These are phyloP conservation scores for Pseudomicrostroma phylloplanum DNA, from an alignment of 1,284 basidiomycete genomes.

Conservation along the genomic window DNA sequence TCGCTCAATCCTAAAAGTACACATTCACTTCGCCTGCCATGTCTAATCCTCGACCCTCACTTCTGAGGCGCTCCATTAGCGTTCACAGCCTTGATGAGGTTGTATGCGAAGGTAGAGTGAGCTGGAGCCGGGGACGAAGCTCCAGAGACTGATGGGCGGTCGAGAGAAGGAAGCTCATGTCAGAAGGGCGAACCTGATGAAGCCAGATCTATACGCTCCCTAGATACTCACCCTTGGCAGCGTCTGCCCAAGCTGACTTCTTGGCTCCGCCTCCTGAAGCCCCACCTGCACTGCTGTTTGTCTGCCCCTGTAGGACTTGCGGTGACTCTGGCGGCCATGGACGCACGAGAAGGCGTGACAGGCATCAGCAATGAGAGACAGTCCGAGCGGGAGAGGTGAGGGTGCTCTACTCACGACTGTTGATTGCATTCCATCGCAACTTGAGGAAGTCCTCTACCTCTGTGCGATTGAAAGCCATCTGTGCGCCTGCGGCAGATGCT, in stretches of 20 bases:
- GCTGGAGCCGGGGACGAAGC: background rate
- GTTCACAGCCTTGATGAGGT: slow-evolving; percentile 6
- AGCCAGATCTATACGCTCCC: too few relatives aligned
- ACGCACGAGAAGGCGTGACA: too few relatives aligned
- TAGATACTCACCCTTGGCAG: background rate
- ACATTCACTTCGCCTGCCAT: too few relatives aligned
- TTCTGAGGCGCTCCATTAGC: too few relatives aligned
- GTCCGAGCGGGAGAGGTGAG: background rate
- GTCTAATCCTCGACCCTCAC: too few relatives aligned
- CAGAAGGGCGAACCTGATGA: too few relatives aligned
- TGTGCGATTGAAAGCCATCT: background rate
- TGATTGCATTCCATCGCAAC: background rate
- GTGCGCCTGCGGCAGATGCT: too few relatives aligned
- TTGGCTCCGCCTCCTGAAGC: background rate
- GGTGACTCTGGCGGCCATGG: too few relatives aligned
- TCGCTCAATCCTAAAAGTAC: too few relatives aligned
- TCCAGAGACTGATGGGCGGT: background rate
- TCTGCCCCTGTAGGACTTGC: too few relatives aligned
- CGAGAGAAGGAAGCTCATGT: background rate
- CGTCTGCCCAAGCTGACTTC: slow-evolving; percentile 1
- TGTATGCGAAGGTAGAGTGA: background rate
- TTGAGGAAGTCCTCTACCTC: slow-evolving; percentile 1
- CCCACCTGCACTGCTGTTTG: too few relatives aligned
- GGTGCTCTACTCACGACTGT: slow-evolving; percentile 2
- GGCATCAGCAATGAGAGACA: too few relatives aligned